These are phyloP conservation scores for Lavandula angustifolia DNA, from an alignment of 257 asterid genomes.

Conservation along the genomic window DNA sequence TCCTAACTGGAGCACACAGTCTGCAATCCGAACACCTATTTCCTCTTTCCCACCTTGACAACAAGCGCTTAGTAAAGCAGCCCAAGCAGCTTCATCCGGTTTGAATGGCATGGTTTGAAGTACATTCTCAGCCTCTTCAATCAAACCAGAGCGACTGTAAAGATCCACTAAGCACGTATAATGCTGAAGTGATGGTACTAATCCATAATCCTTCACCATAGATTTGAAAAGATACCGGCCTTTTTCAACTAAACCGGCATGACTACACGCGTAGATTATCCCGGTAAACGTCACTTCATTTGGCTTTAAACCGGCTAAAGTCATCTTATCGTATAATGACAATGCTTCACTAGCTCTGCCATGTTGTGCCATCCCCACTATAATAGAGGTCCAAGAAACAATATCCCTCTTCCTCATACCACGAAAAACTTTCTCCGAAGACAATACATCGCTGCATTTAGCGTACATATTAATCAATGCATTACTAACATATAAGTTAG, in stretches of 20 bases:
- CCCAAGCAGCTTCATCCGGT: constrained; percentile 86
- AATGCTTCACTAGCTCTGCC: constrained; percentile 66
- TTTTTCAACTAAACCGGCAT: constrained; percentile 63
- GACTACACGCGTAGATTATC: constrained; percentile 77
- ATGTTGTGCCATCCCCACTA: constrained; percentile 90
- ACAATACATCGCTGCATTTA: constrained; percentile 66
- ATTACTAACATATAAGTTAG: constrained; percentile 49
- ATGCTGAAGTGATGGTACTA: constrained; percentile 70
- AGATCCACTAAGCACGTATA: constrained; percentile 83
- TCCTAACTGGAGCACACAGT: constrained; percentile 50
- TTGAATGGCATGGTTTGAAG: constrained; percentile 63
- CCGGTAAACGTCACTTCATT: constrained; percentile 81
- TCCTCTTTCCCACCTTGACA: constrained; percentile 46
- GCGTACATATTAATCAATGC: constrained; percentile 81
- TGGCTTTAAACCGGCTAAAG: constrained; percentile 53
- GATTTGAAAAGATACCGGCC: constrained; percentile 66
- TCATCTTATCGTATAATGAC: constrained; percentile 60
- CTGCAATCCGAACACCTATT: constrained; percentile 63
- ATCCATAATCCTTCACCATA: constrained; percentile 57
- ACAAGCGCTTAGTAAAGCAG: constrained; percentile 65
- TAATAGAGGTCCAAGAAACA: constrained; percentile 85
- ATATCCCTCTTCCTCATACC: constrained; percentile 50
- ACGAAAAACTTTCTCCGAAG: constrained; percentile 59
- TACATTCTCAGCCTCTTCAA: constrained; percentile 62
- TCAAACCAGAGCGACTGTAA: constrained; percentile 64